Base-by-base conservation (phyloP, 2,329 filamentous ascomycete species). In the Capronia americana region DNA sequence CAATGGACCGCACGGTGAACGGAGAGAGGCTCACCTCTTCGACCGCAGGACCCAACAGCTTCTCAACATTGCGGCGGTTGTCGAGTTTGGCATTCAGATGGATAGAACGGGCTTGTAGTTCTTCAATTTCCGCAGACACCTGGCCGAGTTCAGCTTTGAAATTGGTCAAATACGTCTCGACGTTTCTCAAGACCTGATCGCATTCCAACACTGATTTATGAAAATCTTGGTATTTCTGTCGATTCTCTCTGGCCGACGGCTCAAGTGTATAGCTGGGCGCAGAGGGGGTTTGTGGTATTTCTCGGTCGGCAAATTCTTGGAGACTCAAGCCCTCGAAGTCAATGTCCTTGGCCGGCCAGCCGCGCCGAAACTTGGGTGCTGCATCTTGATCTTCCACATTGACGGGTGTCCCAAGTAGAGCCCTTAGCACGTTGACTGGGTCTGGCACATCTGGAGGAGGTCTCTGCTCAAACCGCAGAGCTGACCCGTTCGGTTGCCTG, bases 111-210 rank as follows among this genome's bases (percentile, higher is more conserved):
- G 90, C 89, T 79, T 99, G 95, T 48, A 99, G 81, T 1, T 89
- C 93, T 79, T 99, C 95, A 59, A 99, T 99, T 76, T 99, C 95
- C 6, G 93, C 90, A 1, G 95, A 97, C 12, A 99, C 95, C 14
- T 88, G 87, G 8, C 92, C 94, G 11, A 99, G 86, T 77, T 99
- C 96, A 67, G 93, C 91, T 76, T 96, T 93, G 76, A 99, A 99
- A 77, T 90, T 94, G 44, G 91, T 91, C 61, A 99, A 84, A 76
- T 97, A 98, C 34, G 87, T 89, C 80, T 99, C 94, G 62, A 99
- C 95, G 0, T 93, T 97, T 78, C 89, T 91, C 54, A 98, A 85
- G 58, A 98, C 92, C 76, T 96, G 91, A 78, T 99, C 95, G 80
- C 94, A 99, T 58, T 92, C 81, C 48, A 84, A 74, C 74, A 99